Percentiles rank a stretch among this genome's conserved stretches.
These are phyloP conservation scores for Solanum chiquidenum DNA, from an alignment of 257 asterid genomes.

Conservation along the genomic window DNA sequence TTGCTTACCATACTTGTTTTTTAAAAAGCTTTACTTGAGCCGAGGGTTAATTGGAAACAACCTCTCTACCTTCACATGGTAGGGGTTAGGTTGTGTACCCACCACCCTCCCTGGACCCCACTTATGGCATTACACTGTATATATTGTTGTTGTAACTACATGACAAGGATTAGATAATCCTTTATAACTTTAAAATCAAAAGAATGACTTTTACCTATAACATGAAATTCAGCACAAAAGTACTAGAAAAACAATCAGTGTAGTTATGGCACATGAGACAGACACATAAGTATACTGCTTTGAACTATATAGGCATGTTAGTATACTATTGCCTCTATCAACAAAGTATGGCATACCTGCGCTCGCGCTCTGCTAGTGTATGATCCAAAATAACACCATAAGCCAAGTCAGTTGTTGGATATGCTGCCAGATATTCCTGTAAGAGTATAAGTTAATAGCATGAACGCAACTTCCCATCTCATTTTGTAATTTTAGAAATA, in stretches of 20 bases:
- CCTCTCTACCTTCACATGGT: not conserved
- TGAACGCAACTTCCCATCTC: not conserved
- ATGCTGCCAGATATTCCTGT: slow-evolving; percentile 87
- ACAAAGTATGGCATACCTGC: slow-evolving; percentile 47
- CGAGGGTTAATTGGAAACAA: not conserved
- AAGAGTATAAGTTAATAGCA: slow-evolving; percentile 17
- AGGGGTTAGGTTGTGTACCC: not conserved
- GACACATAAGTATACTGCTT: not conserved
- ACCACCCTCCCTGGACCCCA: not conserved
- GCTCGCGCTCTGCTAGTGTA: slow-evolving; percentile 95
- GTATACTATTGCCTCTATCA: not conserved
- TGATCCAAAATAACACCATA: slow-evolving; percentile 92
- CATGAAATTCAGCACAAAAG: not conserved
- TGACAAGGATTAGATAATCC: not conserved
- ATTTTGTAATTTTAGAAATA: not conserved
- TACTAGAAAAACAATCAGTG: not conserved
- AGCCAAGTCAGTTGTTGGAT: slow-evolving; percentile 72
- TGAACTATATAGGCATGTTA: not conserved
- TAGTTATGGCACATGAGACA: not conserved
- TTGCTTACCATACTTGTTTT: not conserved
- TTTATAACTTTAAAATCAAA: not conserved
- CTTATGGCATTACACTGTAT: not conserved
- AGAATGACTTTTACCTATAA: not conserved
- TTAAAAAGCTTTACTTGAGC: not conserved
- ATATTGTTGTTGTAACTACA: not conserved